A percentile compares a stretch with the other conserved stretches of the same genome.
Evolutionary conservation across 371 early-diverging fungal species (phyloP).

Genomic region (Batkoa obscura): DNA sequence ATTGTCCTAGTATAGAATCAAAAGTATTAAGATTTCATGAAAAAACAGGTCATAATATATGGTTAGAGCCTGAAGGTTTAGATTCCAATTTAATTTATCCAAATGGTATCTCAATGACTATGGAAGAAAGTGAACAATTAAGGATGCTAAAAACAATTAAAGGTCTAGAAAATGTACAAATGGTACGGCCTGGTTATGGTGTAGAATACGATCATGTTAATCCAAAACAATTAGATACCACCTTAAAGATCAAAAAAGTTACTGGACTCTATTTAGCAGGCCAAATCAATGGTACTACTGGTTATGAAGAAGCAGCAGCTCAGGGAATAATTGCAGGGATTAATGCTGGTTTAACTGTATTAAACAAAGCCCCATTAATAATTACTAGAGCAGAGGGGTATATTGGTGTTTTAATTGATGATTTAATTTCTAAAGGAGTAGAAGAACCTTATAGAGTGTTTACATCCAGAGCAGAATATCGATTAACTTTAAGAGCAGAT

Average conservation of each 20-base stretch:
- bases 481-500: conserved; percentile 51
- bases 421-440: conserved; percentile 64
- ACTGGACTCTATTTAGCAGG: conserved; percentile 62
- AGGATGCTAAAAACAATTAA: conserved; percentile 48
- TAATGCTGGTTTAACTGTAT: conserved; percentile 46
- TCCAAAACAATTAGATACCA: conserved; percentile 57
- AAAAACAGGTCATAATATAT: conserved; percentile 45
- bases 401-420: conserved; percentile 71
- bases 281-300: conserved; percentile 78
- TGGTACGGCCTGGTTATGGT: conserved; percentile 60
- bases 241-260: conserved; percentile 59
- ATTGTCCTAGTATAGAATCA: conserved; percentile 70
- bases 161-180: conserved; percentile 57
- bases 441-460: conserved; percentile 74
- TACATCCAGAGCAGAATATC: conserved; percentile 68
- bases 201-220: conserved; percentile 78
- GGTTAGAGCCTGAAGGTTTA: conserved; percentile 68
- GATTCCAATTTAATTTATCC: conserved; percentile 58
- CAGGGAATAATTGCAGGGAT: conserved; percentile 69
- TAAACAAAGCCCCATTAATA: conserved; percentile 30
- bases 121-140: conserved; percentile 59
- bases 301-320: conserved; percentile 76
- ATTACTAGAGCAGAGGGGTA: conserved; percentile 65
- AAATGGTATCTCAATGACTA: conserved; percentile 66
- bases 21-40: conserved; percentile 55